A percentile compares a stretch with the other conserved stretches of the same genome.
These are phyloP conservation scores for Calonectria montana DNA, from an alignment of 2,329 filamentous ascomycete genomes.

Conservation along the genomic window DNA sequence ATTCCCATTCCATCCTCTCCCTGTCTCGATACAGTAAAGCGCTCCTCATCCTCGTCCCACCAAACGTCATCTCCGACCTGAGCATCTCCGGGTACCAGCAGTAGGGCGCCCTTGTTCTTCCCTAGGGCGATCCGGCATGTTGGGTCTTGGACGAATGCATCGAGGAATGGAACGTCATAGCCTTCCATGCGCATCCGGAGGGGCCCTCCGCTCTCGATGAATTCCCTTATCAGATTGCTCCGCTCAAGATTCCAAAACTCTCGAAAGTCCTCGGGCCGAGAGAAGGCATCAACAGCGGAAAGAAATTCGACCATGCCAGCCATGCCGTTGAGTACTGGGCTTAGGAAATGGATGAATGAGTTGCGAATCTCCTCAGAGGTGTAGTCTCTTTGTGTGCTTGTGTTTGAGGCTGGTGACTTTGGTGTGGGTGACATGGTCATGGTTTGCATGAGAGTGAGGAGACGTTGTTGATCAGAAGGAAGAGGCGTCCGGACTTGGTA, in stretches of 20 bases:
- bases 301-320: constrained; percentile 48
- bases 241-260: constrained; percentile 50
- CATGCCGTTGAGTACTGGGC: constrained; percentile 50
- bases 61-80: constrained; percentile 44
- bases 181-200: constrained; percentile 38
- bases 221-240: constrained; percentile 48
- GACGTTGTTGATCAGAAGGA: constrained; percentile 42
- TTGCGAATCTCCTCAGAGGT: constrained; percentile 42
- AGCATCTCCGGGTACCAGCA: constrained; percentile 43
- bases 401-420: constrained; percentile 15
- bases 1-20: constrained; percentile 29
- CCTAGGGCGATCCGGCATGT: constrained; percentile 42
- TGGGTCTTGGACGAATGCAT: constrained; percentile 40
- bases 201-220: constrained; percentile 42
- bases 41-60: constrained; percentile 34
- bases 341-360: constrained; percentile 47
- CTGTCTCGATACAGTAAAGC: constrained; percentile 35
- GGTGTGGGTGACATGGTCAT: constrained; percentile 46
- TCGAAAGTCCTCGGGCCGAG: constrained; percentile 47
- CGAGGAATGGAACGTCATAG: constrained; percentile 42
- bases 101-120: constrained; percentile 38
- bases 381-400: constrained; percentile 24
- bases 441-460: constrained; percentile 49
- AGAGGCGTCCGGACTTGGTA: constrained; percentile 45
- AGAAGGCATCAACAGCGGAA: constrained; percentile 45